Percentiles rank a stretch among this genome's conserved stretches.
These are phyloP conservation scores for Hordeum marinum DNA, from an alignment of 176 grass and related monocot species.

Conservation along the genomic window DNA sequence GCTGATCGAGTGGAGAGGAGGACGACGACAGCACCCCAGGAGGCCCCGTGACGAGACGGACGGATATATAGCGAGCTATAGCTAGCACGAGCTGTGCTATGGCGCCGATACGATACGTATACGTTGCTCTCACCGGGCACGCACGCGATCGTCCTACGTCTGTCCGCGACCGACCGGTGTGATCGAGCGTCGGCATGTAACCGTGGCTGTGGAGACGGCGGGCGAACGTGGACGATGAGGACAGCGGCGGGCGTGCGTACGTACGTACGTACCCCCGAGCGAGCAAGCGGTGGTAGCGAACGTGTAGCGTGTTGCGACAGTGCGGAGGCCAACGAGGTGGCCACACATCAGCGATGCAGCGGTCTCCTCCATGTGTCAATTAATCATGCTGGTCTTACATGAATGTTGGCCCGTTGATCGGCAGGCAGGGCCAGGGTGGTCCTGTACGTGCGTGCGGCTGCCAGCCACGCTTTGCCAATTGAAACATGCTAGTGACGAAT, in stretches of 20 bases:
- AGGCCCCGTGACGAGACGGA: neutral
- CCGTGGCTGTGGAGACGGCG: neutral
- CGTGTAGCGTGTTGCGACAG: neutral
- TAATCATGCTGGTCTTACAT: conserved; percentile 8
- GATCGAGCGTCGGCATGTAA: neutral
- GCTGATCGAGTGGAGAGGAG: neutral
- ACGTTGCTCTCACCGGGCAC: neutral
- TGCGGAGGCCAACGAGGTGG: neutral
- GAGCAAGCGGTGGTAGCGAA: neutral
- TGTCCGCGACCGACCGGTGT: neutral
- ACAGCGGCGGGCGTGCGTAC: neutral
- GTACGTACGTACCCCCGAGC: neutral
- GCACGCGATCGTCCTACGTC: neutral
- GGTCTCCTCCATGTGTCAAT: neutral
- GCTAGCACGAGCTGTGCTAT: neutral
- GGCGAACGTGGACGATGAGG: neutral
- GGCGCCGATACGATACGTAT: neutral
- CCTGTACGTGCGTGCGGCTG: neutral
- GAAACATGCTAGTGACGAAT: no score
- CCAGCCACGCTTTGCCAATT: no score
- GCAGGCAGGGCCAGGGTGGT: neutral
- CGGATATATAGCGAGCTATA: neutral
- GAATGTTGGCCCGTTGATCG: neutral
- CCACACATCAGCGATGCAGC: neutral
- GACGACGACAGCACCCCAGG: neutral